Evolutionary conservation across 441 rosid genomes (phyloP).

Genomic region (Gossypium davidsonii): DNA sequence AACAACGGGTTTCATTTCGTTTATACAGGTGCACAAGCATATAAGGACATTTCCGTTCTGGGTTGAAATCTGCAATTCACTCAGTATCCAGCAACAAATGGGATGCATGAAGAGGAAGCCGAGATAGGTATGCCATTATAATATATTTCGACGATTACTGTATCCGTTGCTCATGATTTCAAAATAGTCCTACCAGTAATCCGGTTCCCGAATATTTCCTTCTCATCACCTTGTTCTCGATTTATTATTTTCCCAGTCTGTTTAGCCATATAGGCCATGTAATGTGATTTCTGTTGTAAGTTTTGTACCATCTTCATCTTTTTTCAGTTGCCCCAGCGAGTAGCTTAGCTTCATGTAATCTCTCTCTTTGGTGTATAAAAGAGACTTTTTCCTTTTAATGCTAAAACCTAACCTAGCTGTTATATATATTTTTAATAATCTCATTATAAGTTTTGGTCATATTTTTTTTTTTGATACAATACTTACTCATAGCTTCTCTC

Average conservation of each 20-base stretch:
- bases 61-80: background rate
- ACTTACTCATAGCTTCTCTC: too few relatives aligned
- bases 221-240: background rate
- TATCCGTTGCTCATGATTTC: background rate
- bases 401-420: too few relatives aligned
- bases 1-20: conserved; percentile 2
- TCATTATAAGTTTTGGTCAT: too few relatives aligned
- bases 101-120: background rate
- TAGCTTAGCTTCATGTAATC: background rate
- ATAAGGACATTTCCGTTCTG: background rate
- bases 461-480: accelerated
- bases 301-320: background rate
- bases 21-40: background rate
- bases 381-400: background rate
- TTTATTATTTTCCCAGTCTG: background rate
- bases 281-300: background rate
- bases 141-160: background rate
- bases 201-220: background rate
- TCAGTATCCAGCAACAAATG: background rate
- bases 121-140: background rate
- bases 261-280: background rate
- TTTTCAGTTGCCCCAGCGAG: background rate
- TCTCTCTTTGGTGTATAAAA: background rate
- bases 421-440: too few relatives aligned
- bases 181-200: background rate